Evolutionary conservation across 2,329 filamentous ascomycete species (phyloP).

Genomic region (Phialocephala sp.): DNA sequence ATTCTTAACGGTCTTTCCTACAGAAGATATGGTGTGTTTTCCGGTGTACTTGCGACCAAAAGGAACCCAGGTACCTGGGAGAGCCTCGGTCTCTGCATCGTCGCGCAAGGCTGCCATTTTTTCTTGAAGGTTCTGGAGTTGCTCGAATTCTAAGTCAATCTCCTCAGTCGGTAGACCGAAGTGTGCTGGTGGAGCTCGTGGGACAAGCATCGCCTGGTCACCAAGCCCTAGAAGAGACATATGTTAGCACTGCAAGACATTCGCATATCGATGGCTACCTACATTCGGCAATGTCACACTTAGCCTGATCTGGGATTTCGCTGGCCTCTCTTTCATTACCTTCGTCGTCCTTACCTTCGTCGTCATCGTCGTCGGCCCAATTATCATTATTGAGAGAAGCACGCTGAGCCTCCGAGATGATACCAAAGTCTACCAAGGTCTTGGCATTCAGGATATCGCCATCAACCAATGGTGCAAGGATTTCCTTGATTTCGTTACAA

Average conservation of each 20-base stretch:
- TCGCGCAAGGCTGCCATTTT: conserved; percentile 25
- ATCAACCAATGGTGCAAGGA: conserved; percentile 45
- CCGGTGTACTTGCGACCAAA: conserved; percentile 39
- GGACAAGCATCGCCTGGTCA: conserved; percentile 32
- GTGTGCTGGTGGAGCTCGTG: conserved; percentile 35
- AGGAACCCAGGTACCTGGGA: conserved; percentile 36
- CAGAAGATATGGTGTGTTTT: conserved; percentile 15
- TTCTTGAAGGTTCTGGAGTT: conserved; percentile 35
- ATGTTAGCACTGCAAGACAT: conserved; percentile 5
- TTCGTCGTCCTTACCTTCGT: conserved; percentile 3
- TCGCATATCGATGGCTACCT: conserved; percentile 11
- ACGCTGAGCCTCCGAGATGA: conserved; percentile 69
- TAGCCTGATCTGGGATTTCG: not conserved
- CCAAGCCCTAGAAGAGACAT: conserved; percentile 33
- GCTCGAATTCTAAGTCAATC: conserved; percentile 38
- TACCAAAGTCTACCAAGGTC: conserved; percentile 56
- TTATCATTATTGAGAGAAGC: conserved; percentile 60
- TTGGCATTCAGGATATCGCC: conserved; percentile 57
- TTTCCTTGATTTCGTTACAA: conserved; percentile 17
- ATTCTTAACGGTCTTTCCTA: conserved; percentile 31
- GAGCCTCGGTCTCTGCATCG: conserved; percentile 26
- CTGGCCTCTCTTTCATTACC: no score
- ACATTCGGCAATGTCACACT: conserved; percentile 29
- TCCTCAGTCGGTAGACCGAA: conserved; percentile 39
- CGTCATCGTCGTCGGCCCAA: conserved; percentile 31